Evolutionary conservation across 2,329 filamentous ascomycete genomes (phyloP), one percentile per base, ranked within the genome.

Genomic region (Neonectria magnoliae): DNA sequence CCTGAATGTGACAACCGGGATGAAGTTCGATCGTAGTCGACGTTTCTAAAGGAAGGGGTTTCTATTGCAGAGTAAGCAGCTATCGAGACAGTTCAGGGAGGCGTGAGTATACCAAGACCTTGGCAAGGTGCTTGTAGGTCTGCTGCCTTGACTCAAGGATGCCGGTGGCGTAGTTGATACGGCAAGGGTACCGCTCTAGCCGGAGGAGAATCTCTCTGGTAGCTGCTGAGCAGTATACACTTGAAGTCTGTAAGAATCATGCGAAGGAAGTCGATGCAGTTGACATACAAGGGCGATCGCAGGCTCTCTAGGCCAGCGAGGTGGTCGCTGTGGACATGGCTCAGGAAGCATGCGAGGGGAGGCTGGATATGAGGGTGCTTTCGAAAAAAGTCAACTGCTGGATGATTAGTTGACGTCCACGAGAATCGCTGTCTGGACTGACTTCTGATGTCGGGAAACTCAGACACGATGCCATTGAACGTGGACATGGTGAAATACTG

Each of bases 311-410:
- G 84, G 0, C 95, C 94, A 38, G 86, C 85, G 1, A 98, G 85
- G 78, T 98, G 95, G 73, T 98, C 94, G 68, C 91, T 97, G 76
- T 98, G 95, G 2, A 97, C 89, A 85, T 98, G 95, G 78, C 92
- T 97, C 27, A 98, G 84, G 75, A 98, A 97, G 77, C 91, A 96
- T 16, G 92, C 94, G 60, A 96, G 79, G 0, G 93, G 92, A 4
- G 91, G 85, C 16, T 80, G 84, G 16, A 79, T 79, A 6, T 82
- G 81, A 4, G 82, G 80, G 51, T 84, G 83, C 16, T 80, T 81
- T 25, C 92, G 88, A 73, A 98, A 98, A 81, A 90, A 93, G 79
- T 98, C 94, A 68, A 98, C 90, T 92, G 60, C 10, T 16, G 25
- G 16, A 6, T n/a, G 18, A 13, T 72, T 10, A 66, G 64, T 65